phyloP scores from a whole-genome alignment of 1,284 basidiomycete species.

The Apiotrichum domesticum region DNA sequence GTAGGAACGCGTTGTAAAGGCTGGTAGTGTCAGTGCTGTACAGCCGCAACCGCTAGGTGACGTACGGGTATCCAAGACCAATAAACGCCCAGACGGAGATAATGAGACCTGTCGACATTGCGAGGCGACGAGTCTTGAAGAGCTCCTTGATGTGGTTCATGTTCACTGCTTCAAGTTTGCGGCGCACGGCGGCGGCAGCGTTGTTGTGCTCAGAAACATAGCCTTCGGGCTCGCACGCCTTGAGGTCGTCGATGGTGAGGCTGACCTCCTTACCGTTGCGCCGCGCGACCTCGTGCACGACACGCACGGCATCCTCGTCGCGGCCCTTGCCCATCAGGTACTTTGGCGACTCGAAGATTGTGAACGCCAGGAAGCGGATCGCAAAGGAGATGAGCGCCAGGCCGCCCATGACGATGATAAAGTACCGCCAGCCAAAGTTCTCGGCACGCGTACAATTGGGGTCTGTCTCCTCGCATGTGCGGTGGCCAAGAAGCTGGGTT shows the following conservation, averaged over 20 bases:
- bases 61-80: constrained; percentile 56
- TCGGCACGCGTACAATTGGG: constrained; percentile 18
- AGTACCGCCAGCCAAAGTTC: constrained; percentile 49
- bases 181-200: constrained; percentile 18
- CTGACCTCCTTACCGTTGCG: constrained; percentile 53
- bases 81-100: constrained; percentile 58
- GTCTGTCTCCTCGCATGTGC: constrained; percentile 13
- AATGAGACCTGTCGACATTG: constrained; percentile 56
- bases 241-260: constrained; percentile 52
- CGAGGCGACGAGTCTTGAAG: constrained; percentile 53
- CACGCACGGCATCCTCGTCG: constrained; percentile 56
- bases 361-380: constrained; percentile 41
- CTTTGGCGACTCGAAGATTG: constrained; percentile 56
- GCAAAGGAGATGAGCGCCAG: constrained; percentile 49
- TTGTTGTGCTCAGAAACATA: constrained; percentile 16
- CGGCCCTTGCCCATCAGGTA: constrained; percentile 53
- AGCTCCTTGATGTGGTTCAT: constrained; percentile 53
- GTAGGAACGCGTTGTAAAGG: constrained; percentile 51
- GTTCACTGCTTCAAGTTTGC: constrained; percentile 46
- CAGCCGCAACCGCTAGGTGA: neutral
- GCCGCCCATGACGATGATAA: constrained; percentile 52
- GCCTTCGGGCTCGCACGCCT: constrained; percentile 33
- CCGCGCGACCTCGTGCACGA: constrained; percentile 50
- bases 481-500: constrained; percentile 19
- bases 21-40: neutral